A percentile compares a stretch with the other conserved stretches of the same genome.
Evolutionary conservation across 2,329 filamentous ascomycete species (phyloP).

Genomic region (Cordyceps pruinosa): DNA sequence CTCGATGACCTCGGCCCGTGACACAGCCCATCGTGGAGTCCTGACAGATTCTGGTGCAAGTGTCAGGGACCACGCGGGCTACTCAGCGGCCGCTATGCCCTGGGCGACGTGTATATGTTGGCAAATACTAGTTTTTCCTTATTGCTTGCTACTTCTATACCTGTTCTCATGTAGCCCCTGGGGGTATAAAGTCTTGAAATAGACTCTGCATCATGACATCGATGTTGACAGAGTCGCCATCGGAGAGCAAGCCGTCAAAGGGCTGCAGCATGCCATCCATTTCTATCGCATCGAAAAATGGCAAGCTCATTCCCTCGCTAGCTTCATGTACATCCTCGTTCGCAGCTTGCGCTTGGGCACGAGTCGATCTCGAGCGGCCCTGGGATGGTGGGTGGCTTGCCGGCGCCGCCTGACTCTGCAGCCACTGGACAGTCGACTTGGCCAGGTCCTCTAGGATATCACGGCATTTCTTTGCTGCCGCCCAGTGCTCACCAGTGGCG

Average conservation of each 20-base stretch:
- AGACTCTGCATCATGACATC: slow-evolving; percentile 28
- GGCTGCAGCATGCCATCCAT: slow-evolving; percentile 14
- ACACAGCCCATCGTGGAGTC: too few relatives aligned
- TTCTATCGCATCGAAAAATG: not conserved
- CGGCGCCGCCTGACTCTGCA: slow-evolving; percentile 14
- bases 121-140: too few relatives aligned
- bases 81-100: too few relatives aligned
- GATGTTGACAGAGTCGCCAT: slow-evolving; percentile 24
- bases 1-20: too few relatives aligned
- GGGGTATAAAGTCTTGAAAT: slow-evolving; percentile 32
- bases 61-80: too few relatives aligned
- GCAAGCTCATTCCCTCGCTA: not conserved
- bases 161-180: not conserved
- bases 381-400: not conserved
- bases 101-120: too few relatives aligned
- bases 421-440: slow-evolving; percentile 23
- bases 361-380: not conserved
- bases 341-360: not conserved
- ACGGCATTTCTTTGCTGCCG: slow-evolving; percentile 39
- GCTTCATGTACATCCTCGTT: too few relatives aligned
- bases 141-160: too few relatives aligned
- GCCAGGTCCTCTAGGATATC: slow-evolving; percentile 37
- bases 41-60: too few relatives aligned
- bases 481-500: slow-evolving; percentile 46
- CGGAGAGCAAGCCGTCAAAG: slow-evolving; percentile 23